Evolutionary conservation across 371 early-diverging fungal genomes (phyloP), one percentile per base, ranked within the genome.

Genomic region (Thermomucor indicae-seudaticae): DNA sequence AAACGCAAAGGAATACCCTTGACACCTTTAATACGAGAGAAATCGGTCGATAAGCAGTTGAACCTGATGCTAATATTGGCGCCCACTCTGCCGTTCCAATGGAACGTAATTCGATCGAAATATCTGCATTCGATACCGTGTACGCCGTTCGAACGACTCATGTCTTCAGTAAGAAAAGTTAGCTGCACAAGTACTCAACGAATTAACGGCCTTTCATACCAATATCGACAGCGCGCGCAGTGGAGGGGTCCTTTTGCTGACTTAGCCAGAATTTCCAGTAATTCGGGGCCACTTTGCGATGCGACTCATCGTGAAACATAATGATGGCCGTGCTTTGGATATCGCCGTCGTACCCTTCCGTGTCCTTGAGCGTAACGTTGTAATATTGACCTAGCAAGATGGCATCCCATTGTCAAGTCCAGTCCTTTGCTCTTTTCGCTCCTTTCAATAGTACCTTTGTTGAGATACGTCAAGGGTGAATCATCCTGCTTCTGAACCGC

Each of bases 181-280:
- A 30, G 16, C 3, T 27, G 48, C 8, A 4, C 23, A 55, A 49
- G 29, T 19, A 32, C 35, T 19, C 23, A 6, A 14, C 6, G 6
- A 12, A 34, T n/a, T n/a, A n/a, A n/a, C n/a, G n/a, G n/a, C 29
- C 2, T 22, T 24, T 17, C 35, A 51, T 64, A 65, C 79, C 82
- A 35, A 83, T 65, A 48, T 83, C 83, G 10, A 86, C 49, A 12
- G 85, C 85, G 39, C 81, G 64, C 0, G 85, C 81, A 6, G 53
- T 56, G 30, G 74, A 75, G n/a, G 78, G 77, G 38, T 69, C 65
- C 5, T 77, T 65, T 59, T 88, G 89, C 55, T 89, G 89, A 38
- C 74, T 74, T 14, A 84, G 57, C 89, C 91, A 89, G 51, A 82
- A 88, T 43, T 75, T 75, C 91, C 91, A 91, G 52, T 85, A 84